phyloP scores from a whole-genome alignment of 2,329 filamentous ascomycete species.

The Colletotrichum tabaci region DNA sequence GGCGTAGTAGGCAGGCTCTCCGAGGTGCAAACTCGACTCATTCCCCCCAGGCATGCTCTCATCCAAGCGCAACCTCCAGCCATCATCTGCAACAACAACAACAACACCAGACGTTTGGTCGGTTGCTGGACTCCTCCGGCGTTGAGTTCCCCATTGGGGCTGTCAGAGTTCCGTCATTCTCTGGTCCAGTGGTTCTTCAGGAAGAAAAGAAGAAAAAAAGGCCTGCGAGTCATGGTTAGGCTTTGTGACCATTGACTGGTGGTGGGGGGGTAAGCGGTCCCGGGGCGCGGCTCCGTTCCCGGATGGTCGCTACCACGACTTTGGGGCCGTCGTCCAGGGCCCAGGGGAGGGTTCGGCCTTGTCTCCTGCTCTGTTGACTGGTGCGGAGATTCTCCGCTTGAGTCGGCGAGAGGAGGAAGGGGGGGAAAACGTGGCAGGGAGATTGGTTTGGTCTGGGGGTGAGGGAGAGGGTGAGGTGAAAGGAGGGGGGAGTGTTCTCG shows the following conservation, averaged over 20 bases:
- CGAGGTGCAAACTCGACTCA: not conserved
- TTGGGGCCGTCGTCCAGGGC: constrained; percentile 29
- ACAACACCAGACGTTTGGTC: constrained; percentile 14
- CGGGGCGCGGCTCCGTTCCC: constrained; percentile 34
- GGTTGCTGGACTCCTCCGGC: constrained; percentile 6
- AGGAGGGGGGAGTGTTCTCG: constrained; percentile 10
- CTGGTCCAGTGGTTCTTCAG: not conserved
- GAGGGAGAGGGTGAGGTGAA: not conserved
- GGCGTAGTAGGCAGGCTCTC: not conserved
- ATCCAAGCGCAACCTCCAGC: constrained; percentile 20
- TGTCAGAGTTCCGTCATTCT: constrained; percentile 23
- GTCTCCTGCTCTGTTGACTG: constrained; percentile 22
- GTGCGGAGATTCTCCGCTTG: constrained; percentile 39
- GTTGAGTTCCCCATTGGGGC: constrained; percentile 15
- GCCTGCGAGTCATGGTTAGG: constrained; percentile 36
- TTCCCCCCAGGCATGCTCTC: not conserved
- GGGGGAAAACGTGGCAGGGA: constrained; percentile 37
- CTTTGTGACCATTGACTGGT: not conserved
- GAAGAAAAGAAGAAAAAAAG: not conserved
- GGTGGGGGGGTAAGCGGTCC: constrained; percentile 21
- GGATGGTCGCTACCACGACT: constrained; percentile 39
- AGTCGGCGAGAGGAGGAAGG: constrained; percentile 16
- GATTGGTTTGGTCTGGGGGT: constrained; percentile 25
- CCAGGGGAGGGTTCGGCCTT: constrained; percentile 14
- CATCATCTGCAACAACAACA: not conserved